Percentiles rank a stretch among this genome's conserved stretches.
These are phyloP conservation scores for Rhodamnia argentea DNA, from an alignment of 345 rosid species.

Conservation along the genomic window DNA sequence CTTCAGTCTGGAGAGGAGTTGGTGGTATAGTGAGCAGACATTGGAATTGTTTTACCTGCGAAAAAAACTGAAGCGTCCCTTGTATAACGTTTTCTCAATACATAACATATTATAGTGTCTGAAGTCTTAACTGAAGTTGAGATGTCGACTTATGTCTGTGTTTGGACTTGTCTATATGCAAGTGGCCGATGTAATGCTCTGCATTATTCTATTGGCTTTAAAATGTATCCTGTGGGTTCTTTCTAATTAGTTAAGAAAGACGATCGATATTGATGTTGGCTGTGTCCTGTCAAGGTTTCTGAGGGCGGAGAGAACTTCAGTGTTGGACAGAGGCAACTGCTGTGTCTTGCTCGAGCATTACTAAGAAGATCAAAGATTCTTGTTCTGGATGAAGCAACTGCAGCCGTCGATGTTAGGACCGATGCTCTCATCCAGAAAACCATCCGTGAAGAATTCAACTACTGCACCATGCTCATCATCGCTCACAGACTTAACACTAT, in stretches of 20 bases:
- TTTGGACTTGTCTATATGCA: background rate
- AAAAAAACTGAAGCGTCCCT: background rate
- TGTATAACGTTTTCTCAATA: background rate
- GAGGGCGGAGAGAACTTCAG: constrained; percentile 96
- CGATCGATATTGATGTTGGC: background rate
- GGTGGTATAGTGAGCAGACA: background rate
- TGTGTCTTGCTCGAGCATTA: constrained; percentile 91
- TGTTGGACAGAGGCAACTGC: constrained; percentile 81
- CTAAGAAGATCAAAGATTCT: constrained; percentile 81
- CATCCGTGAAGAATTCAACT: constrained; percentile 78
- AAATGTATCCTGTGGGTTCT: background rate
- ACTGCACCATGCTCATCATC: constrained; percentile 84
- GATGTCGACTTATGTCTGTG: background rate
- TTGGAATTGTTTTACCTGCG: background rate
- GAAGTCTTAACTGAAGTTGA: background rate
- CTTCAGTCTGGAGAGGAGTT: background rate
- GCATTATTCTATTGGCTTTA: background rate
- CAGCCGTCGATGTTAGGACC: constrained; percentile 90
- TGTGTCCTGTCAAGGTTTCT: constrained; percentile 4
- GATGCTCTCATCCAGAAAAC: constrained; percentile 90
- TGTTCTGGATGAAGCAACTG: constrained; percentile 96
- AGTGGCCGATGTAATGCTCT: background rate
- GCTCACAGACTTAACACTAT: constrained; percentile 91
- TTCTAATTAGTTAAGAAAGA: background rate
- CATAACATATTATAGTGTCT: background rate